These are phyloP conservation scores for Decorospora gaudefroyi DNA, from an alignment of 2,329 filamentous ascomycete species.

Conservation along the genomic window DNA sequence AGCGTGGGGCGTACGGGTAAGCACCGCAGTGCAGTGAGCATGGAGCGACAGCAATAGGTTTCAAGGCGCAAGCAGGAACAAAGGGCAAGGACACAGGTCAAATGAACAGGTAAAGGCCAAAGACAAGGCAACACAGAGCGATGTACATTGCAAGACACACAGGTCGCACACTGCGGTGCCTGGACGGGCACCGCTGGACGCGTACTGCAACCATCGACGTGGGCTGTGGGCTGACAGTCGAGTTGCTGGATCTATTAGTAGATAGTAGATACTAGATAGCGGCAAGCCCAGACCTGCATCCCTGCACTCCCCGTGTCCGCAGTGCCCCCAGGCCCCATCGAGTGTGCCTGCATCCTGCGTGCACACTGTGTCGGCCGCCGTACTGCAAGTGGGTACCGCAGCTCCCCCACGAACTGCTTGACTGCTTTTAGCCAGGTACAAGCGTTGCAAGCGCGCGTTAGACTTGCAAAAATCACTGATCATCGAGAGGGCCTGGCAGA, in stretches of 20 bases:
- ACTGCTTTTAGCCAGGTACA: slow-evolving; percentile 9
- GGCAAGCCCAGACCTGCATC: background rate
- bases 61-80: background rate
- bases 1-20: slow-evolving; percentile 5
- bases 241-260: background rate
- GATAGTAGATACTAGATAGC: too few species aligned
- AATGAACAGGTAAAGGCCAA: slow-evolving; percentile 2
- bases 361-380: too few species aligned
- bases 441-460: slow-evolving; percentile 2
- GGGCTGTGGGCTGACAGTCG: slow-evolving; percentile 4
- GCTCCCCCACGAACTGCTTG: slow-evolving; percentile 7
- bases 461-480: background rate
- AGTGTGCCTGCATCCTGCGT: background rate
- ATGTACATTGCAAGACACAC: slow-evolving; percentile 5
- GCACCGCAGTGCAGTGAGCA: slow-evolving; percentile 5
- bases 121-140: slow-evolving; percentile 3
- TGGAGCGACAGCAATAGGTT: background rate
- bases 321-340: too few species aligned
- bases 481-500: too few species aligned
- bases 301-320: too few species aligned
- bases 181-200: slow-evolving; percentile 7
- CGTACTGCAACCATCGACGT: slow-evolving; percentile 8
- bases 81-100: background rate
- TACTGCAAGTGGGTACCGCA: slow-evolving; percentile 4
- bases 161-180: slow-evolving; percentile 9